phyloP scores from a whole-genome alignment of 2,329 filamentous ascomycete species.

The Xylaria sp. region DNA sequence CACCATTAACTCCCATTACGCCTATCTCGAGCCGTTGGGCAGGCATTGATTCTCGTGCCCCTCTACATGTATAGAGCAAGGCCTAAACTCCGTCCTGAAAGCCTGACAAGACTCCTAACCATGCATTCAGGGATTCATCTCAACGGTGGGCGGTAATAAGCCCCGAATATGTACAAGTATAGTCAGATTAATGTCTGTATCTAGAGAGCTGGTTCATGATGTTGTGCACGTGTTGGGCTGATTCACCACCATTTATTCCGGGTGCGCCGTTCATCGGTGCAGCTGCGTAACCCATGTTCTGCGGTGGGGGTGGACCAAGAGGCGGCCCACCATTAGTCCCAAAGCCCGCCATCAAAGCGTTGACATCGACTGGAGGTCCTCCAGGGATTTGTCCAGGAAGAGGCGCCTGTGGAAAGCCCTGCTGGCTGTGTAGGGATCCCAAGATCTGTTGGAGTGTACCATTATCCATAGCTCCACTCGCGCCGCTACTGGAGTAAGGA shows the following conservation, averaged over 20 bases:
- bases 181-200: conserved; percentile 56
- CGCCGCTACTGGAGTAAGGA: conserved; percentile 20
- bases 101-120: not conserved
- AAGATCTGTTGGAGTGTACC: conserved; percentile 39
- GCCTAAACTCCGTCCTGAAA: no score
- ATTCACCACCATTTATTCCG: conserved; percentile 39
- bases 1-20: no score
- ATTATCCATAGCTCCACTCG: conserved; percentile 36
- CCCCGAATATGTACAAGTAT: not conserved
- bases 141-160: not conserved
- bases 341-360: conserved; percentile 34
- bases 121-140: not conserved
- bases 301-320: conserved; percentile 25
- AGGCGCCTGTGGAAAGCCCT: conserved; percentile 18
- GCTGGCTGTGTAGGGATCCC: conserved; percentile 36
- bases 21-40: no score
- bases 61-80: no score
- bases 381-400: conserved; percentile 38
- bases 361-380: conserved; percentile 30
- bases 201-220: conserved; percentile 74
- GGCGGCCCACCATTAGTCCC: conserved; percentile 33
- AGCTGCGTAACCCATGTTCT: conserved; percentile 38
- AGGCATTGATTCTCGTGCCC: no score
- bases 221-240: conserved; percentile 64
- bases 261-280: conserved; percentile 31